These are phyloP conservation scores for Diaporthe caulivora DNA, from an alignment of 2,329 filamentous ascomycete species.

Conservation along the genomic window DNA sequence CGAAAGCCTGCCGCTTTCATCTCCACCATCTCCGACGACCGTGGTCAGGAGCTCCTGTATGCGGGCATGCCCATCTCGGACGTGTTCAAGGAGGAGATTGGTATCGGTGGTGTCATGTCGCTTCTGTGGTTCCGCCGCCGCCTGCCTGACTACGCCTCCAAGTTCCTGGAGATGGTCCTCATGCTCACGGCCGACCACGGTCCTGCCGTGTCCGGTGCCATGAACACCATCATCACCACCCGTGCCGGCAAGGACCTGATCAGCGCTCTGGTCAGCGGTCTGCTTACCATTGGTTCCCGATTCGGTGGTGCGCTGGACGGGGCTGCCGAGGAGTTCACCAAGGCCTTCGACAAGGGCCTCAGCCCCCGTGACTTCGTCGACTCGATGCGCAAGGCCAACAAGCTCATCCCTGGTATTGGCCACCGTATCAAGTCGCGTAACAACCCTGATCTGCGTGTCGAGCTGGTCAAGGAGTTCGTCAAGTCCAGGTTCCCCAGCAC, in stretches of 20 bases:
- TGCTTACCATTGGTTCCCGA: slow-evolving; percentile 96
- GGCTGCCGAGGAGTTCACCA: slow-evolving; percentile 97
- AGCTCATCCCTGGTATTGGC: slow-evolving; percentile 98
- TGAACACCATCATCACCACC: slow-evolving; percentile 99
- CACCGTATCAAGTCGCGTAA: slow-evolving; percentile 99
- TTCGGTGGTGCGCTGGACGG: slow-evolving; percentile 99
- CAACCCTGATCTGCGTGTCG: slow-evolving; percentile 99
- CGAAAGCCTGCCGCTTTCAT: slow-evolving; percentile 99
- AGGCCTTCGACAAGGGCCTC: slow-evolving; percentile 97
- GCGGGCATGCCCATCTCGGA: slow-evolving; percentile 99
- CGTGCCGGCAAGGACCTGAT: slow-evolving; percentile 99
- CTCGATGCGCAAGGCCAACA: slow-evolving; percentile 99
- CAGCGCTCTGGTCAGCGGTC: slow-evolving; percentile 93
- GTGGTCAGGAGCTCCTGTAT: slow-evolving; percentile 98
- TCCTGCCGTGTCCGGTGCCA: slow-evolving; percentile 97
- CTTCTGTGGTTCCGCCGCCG: slow-evolving; percentile 99
- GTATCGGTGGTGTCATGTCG: slow-evolving; percentile 99
- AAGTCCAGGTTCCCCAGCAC: slow-evolving; percentile 96
- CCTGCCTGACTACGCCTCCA: slow-evolving; percentile 94
- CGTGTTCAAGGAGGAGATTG: slow-evolving; percentile 98
- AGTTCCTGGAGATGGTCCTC: slow-evolving; percentile 99
- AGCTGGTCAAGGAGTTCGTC: slow-evolving; percentile 99
- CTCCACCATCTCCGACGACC: slow-evolving; percentile 99
- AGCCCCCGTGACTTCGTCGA: slow-evolving; percentile 99
- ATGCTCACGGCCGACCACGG: slow-evolving; percentile 99